Conservation (phyloP, 371 early-diverging fungal genomes). For the Rhizopus delemar region DNA sequence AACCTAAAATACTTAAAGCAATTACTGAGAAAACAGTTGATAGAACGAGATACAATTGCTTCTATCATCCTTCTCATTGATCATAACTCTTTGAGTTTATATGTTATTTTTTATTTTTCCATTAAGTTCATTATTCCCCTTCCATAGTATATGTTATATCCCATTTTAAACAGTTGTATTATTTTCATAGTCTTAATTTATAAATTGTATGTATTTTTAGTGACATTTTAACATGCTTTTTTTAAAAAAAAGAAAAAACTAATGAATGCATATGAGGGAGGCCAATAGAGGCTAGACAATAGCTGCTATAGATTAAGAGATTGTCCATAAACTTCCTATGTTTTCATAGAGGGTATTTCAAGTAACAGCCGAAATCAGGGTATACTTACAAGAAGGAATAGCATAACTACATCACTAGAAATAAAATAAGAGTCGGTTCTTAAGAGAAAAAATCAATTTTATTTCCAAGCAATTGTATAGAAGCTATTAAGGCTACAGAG, state of each 20-base stretch:
- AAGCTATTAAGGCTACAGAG: constrained; percentile 10
- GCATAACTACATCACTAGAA: constrained; percentile 6
- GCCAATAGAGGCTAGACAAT: constrained; percentile 13
- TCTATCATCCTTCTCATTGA: constrained; percentile 12
- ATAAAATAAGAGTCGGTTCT: constrained; percentile 2
- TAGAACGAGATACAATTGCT: constrained; percentile 13
- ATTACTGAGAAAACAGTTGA: constrained; percentile 10
- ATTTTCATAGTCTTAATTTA: constrained; percentile 4
- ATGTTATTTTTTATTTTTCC: constrained; percentile 4
- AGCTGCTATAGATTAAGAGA: constrained; percentile 11
- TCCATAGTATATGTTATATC: constrained; percentile 1
- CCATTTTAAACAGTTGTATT: neutral
- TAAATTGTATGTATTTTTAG: constrained; percentile 1
- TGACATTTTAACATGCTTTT: constrained; percentile 1
- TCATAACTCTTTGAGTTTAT: constrained; percentile 4
- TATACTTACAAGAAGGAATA: constrained; percentile 8
- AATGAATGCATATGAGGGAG: neutral
- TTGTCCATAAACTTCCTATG: constrained; percentile 8
- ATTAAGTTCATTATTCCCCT: constrained; percentile 3
- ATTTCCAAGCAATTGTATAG: neutral
- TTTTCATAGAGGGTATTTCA: constrained; percentile 5
- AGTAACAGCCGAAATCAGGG: constrained; percentile 8
- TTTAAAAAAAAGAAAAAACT: neutral
- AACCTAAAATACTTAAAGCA: constrained; percentile 11
- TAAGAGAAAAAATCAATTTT: neutral